These are phyloP conservation scores for Ceratobasidium sp. DNA, from an alignment of 1,284 basidiomycete genomes.

Conservation along the genomic window DNA sequence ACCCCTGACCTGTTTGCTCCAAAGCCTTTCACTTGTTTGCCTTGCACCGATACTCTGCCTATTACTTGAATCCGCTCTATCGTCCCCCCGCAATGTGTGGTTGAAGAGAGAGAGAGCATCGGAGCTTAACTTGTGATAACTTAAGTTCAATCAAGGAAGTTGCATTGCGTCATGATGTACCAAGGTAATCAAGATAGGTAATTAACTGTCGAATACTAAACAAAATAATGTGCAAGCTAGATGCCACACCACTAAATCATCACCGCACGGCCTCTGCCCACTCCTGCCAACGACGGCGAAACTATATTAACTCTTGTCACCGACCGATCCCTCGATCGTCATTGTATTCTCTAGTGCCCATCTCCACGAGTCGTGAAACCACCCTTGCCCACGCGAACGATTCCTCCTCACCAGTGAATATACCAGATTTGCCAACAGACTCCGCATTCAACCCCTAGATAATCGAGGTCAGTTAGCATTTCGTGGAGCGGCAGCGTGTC, in stretches of 20 bases:
- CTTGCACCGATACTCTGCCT: too few relatives aligned
- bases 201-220: background rate
- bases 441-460: conserved; percentile 78
- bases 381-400: conserved; percentile 94
- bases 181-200: background rate
- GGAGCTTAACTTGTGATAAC: conserved; percentile 11
- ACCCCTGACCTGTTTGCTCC: background rate
- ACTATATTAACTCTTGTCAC: too few relatives aligned
- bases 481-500: conserved; percentile 34
- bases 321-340: too few relatives aligned
- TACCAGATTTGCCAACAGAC: conserved; percentile 79
- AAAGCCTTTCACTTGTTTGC: background rate
- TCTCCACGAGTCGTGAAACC: conserved; percentile 88
- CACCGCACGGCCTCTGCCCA: conserved; percentile 38
- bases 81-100: too few relatives aligned
- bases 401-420: conserved; percentile 95
- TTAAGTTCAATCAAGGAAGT: conserved; percentile 13
- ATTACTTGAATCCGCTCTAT: too few relatives aligned
- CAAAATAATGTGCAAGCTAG: background rate
- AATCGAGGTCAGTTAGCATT: conserved; percentile 17
- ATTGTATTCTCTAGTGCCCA: conserved; percentile 87
- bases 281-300: too few relatives aligned
- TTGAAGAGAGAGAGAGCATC: background rate
- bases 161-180: conserved; percentile 30
- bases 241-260: background rate